Evolutionary conservation across 306 rosid genomes (phyloP).

Genomic region (Chamaecrista fasciculata): DNA sequence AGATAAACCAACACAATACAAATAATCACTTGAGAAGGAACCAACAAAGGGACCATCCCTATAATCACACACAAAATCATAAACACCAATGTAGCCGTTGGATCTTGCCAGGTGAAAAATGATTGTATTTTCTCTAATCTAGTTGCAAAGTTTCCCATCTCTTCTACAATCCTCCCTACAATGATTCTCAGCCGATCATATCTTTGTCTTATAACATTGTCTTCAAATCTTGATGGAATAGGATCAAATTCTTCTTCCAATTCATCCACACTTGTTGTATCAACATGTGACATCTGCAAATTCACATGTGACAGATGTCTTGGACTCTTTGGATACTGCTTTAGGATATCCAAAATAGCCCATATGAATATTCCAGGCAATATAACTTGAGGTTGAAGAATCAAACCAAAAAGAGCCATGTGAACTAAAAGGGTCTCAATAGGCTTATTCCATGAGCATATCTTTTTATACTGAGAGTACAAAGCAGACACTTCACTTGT

Average conservation of each 20-base stretch:
- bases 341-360: not conserved
- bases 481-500: slow-evolving; percentile 3
- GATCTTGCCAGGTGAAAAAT: slow-evolving; percentile 45
- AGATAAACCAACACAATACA: slow-evolving; percentile 7
- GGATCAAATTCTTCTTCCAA: slow-evolving; percentile 58
- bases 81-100: slow-evolving; percentile 33
- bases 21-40: slow-evolving; percentile 13
- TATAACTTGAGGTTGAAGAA: slow-evolving; percentile 12
- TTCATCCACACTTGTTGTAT: slow-evolving; percentile 35
- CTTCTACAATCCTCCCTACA: slow-evolving; percentile 28
- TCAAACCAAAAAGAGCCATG: not conserved
- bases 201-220: slow-evolving; percentile 24
- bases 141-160: slow-evolving; percentile 38
- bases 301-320: slow-evolving; percentile 31
- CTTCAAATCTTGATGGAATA: slow-evolving; percentile 34
- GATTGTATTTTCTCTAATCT: slow-evolving; percentile 33
- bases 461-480: slow-evolving; percentile 4
- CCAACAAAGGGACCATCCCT: slow-evolving; percentile 19
- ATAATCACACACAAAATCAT: slow-evolving; percentile 32
- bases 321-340: slow-evolving; percentile 28
- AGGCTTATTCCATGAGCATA: slow-evolving; percentile 34
- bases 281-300: slow-evolving; percentile 34
- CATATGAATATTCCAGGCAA: slow-evolving; percentile 8
- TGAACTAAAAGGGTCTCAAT: not conserved
- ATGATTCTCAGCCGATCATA: slow-evolving; percentile 36